Evolutionary conservation across 2,329 filamentous ascomycete genomes (phyloP).

Genomic region (Esteya vermicola): DNA sequence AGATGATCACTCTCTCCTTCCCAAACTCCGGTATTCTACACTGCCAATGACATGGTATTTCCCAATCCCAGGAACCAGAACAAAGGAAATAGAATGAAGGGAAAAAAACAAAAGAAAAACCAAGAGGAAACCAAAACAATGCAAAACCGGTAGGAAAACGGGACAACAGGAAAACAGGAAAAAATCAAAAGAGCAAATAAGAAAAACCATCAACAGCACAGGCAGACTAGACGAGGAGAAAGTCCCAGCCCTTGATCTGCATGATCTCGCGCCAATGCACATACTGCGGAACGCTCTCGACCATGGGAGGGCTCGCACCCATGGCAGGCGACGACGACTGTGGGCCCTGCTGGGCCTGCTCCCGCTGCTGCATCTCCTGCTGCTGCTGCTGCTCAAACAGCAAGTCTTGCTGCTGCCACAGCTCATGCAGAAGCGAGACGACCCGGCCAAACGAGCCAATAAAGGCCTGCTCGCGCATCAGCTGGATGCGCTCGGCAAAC

Average conservation of each 20-base stretch:
- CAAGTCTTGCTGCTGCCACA: slow-evolving; percentile 65
- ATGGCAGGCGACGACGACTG: slow-evolving; percentile 19
- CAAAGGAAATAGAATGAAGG: not conserved
- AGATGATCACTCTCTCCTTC: not conserved
- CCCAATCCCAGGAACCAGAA: not conserved
- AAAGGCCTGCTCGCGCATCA: slow-evolving; percentile 62
- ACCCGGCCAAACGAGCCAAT: slow-evolving; percentile 81
- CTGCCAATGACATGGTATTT: slow-evolving; percentile 1
- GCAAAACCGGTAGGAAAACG: not conserved
- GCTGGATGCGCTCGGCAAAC: slow-evolving; percentile 59
- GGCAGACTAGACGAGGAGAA: slow-evolving; percentile 60
- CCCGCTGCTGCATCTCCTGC: slow-evolving; percentile 32
- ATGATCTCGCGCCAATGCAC: slow-evolving; percentile 94
- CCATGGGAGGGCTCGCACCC: slow-evolving; percentile 13
- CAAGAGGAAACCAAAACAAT: not conserved
- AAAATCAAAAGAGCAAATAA: slow-evolving; percentile 12
- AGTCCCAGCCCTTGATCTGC: slow-evolving; percentile 83
- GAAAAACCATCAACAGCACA: slow-evolving; percentile 4
- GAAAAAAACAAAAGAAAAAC: not conserved
- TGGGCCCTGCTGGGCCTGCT: slow-evolving; percentile 1
- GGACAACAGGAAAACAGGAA: slow-evolving; percentile 9
- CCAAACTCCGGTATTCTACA: not conserved
- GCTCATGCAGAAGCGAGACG: slow-evolving; percentile 61
- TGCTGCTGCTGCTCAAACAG: slow-evolving; percentile 63
- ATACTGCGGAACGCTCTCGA: slow-evolving; percentile 34